Percentiles rank a stretch among this genome's conserved stretches.
These are phyloP conservation scores for Daldinia caldariorum DNA, from an alignment of 495 filamentous ascomycete genomes.

Conservation along the genomic window DNA sequence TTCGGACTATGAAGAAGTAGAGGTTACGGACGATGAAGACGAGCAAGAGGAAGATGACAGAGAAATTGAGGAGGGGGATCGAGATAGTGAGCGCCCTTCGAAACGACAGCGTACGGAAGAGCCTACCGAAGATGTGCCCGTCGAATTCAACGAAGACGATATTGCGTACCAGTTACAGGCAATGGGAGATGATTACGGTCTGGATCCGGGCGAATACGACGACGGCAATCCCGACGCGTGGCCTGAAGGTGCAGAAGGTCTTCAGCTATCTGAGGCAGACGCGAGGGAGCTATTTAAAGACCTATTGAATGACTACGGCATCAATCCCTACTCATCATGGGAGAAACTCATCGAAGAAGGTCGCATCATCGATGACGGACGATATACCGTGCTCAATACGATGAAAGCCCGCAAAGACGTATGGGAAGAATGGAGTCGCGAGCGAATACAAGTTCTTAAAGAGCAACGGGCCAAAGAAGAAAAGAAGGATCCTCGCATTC, in stretches of 20 bases:
- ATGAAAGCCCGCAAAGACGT: constrained; percentile 83
- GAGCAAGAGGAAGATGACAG: constrained; percentile 49
- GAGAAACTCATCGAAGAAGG: constrained; percentile 85
- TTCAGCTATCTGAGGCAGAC: constrained; percentile 73
- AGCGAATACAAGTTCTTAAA: constrained; percentile 74
- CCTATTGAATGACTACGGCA: constrained; percentile 79
- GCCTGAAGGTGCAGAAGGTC: constrained; percentile 76
- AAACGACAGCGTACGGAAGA: constrained; percentile 76
- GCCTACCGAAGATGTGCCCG: constrained; percentile 59
- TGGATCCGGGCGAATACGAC: constrained; percentile 69
- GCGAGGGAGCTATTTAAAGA: constrained; percentile 81
- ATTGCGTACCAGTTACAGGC: constrained; percentile 89
- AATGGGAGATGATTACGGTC: constrained; percentile 82
- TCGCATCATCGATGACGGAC: constrained; percentile 82
- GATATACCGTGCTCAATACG: constrained; percentile 83
- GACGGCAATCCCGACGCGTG: constrained; percentile 69
- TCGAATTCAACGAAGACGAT: constrained; percentile 96
- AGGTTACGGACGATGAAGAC: constrained; percentile 77
- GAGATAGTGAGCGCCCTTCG: constrained; percentile 61
- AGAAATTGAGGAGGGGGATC: constrained; percentile 51
- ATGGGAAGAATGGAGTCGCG: constrained; percentile 82
- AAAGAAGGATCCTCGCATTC: constrained; percentile 85
- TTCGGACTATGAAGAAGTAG: constrained; percentile 86
- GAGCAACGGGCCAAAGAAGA: constrained; percentile 78
- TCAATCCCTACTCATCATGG: constrained; percentile 93